Percentiles rank a stretch among this genome's conserved stretches.
phyloP scores from a whole-genome alignment of 108 stramenopile species.

The Stephanodiscus triporus region DNA sequence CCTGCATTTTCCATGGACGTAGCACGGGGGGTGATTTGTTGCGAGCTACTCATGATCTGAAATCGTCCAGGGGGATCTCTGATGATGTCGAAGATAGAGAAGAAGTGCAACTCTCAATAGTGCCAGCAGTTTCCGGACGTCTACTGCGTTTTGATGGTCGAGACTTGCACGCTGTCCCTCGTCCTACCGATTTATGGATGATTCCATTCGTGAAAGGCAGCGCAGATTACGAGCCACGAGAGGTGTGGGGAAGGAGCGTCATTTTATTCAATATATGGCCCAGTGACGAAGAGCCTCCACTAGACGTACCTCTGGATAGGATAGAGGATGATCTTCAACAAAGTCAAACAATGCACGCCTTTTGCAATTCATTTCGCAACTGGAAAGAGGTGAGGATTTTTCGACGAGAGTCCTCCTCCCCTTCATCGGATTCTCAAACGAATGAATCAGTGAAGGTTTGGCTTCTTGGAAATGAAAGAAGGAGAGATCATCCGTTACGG shows the following conservation, averaged over 20 bases:
- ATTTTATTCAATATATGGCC: slow-evolving; percentile 84
- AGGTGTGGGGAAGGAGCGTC: slow-evolving; percentile 72
- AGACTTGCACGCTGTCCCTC: slow-evolving; percentile 77
- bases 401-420: neutral
- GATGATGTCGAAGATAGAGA: slow-evolving; percentile 15
- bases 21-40: slow-evolving; percentile 66
- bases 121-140: slow-evolving; percentile 71
- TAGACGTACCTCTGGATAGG: slow-evolving; percentile 54
- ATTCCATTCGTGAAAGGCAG: slow-evolving; percentile 63
- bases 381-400: slow-evolving; percentile 25
- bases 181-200: slow-evolving; percentile 75
- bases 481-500: slow-evolving; percentile 57
- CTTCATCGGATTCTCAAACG: slow-evolving; percentile 7
- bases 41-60: neutral
- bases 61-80: neutral
- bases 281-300: slow-evolving; percentile 53
- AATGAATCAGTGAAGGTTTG: slow-evolving; percentile 67
- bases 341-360: neutral
- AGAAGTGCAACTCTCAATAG: slow-evolving; percentile 50
- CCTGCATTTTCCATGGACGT: slow-evolving; percentile 61
- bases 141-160: slow-evolving; percentile 73
- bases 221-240: slow-evolving; percentile 49
- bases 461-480: slow-evolving; percentile 67
- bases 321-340: slow-evolving; percentile 11
- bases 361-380: slow-evolving; percentile 31